phyloP scores from a whole-genome alignment of 2,329 filamentous ascomycete genomes.

The Botrytis pseudocinerea region DNA sequence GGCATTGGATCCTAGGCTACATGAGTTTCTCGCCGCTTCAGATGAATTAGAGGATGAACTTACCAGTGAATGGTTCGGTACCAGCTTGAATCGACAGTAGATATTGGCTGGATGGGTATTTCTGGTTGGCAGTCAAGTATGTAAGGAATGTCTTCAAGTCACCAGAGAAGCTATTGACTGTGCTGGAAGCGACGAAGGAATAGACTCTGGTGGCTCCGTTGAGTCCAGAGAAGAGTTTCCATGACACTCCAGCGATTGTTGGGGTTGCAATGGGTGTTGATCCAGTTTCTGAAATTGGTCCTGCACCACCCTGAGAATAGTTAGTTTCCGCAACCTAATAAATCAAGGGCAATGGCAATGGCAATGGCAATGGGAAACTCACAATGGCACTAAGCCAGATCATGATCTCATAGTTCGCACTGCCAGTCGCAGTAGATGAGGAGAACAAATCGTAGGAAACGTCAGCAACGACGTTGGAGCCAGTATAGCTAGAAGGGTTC shows the following conservation, averaged over 20 bases:
- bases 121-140: conserved; percentile 54
- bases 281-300: conserved; percentile 56
- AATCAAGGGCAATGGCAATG: not conserved
- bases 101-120: conserved; percentile 52
- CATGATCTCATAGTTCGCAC: conserved; percentile 64
- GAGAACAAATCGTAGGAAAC: conserved; percentile 66
- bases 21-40: not conserved
- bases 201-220: conserved; percentile 62
- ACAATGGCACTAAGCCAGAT: conserved; percentile 58
- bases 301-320: conserved; percentile 49
- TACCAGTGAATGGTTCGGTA: conserved; percentile 56
- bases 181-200: conserved; percentile 54
- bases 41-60: not conserved
- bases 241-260: conserved; percentile 54
- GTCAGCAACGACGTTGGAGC: conserved; percentile 53
- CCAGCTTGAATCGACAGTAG: conserved; percentile 55
- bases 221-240: conserved; percentile 60
- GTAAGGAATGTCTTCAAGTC: conserved; percentile 59
- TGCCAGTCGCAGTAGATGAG: conserved; percentile 47
- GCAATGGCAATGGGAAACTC: not conserved
- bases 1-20: conserved; percentile 45
- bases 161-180: conserved; percentile 54
- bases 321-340: not conserved
- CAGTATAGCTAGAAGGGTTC: conserved; percentile 46
- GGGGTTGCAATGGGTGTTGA: conserved; percentile 52